Conservation (phyloP, 2,329 filamentous ascomycete species). For the Fusarium continuum region DNA sequence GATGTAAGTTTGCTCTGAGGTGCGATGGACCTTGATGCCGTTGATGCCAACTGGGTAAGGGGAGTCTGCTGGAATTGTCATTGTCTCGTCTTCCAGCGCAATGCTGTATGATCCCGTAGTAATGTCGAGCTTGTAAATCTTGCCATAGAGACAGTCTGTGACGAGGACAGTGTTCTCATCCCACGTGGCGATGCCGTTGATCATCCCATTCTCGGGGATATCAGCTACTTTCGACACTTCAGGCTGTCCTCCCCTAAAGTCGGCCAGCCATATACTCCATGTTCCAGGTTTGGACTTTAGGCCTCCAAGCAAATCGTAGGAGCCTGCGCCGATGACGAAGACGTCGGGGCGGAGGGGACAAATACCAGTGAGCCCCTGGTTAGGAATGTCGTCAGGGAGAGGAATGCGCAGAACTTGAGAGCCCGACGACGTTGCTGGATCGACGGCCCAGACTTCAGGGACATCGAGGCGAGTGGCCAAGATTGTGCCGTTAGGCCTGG, state of each 20-base stretch:
- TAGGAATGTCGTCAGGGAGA: slow-evolving; percentile 2
- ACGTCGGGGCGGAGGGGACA: slow-evolving; percentile 29
- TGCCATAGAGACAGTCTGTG: slow-evolving; percentile 34
- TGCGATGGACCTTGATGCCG: slow-evolving; percentile 33
- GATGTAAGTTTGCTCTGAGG: slow-evolving; percentile 16
- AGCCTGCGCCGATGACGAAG: slow-evolving; percentile 27
- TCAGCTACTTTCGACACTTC: slow-evolving; percentile 12
- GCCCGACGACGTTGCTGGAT: slow-evolving; percentile 19
- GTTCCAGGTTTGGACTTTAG: slow-evolving; percentile 8
- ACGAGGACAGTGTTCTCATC: slow-evolving; percentile 26
- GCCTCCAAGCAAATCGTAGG: slow-evolving; percentile 25
- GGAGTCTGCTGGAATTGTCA: slow-evolving; percentile 15
- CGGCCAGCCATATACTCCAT: slow-evolving; percentile 34
- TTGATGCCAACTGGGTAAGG: slow-evolving; percentile 31
- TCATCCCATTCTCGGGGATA: slow-evolving; percentile 12
- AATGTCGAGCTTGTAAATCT: slow-evolving; percentile 29
- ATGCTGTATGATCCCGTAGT: slow-evolving; percentile 15
- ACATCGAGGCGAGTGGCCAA: slow-evolving; percentile 34
- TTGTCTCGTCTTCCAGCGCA: slow-evolving; percentile 27
- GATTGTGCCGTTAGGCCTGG: slow-evolving; percentile 53
- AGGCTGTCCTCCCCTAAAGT: slow-evolving; percentile 12
- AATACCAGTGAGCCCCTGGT: slow-evolving; percentile 30
- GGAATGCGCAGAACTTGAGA: slow-evolving; percentile 15
- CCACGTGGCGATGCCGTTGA: slow-evolving; percentile 38
- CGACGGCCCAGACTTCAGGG: slow-evolving; percentile 32